These are phyloP conservation scores for Sporothrix globosa DNA, from an alignment of 2,329 filamentous ascomycete genomes.

Conservation along the genomic window DNA sequence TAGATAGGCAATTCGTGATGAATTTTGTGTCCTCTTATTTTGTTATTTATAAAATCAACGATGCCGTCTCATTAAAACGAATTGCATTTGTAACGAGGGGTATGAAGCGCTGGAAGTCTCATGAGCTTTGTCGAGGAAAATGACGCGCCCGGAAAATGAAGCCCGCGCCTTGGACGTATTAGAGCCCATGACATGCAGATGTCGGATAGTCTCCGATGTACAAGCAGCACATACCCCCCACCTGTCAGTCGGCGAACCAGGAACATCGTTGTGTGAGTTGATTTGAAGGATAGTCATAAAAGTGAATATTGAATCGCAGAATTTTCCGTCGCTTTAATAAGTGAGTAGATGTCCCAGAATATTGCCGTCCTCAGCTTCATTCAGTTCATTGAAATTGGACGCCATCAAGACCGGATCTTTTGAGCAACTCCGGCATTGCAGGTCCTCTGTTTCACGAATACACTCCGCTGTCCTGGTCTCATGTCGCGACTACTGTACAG, in stretches of 20 bases:
- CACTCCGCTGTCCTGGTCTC: neutral
- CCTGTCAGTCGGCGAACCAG: neutral
- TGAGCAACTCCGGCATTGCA: neutral
- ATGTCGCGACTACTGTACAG: neutral
- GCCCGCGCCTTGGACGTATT: conserved; percentile 16
- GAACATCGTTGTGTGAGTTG: neutral
- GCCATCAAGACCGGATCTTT: neutral
- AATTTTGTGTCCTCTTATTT: neutral
- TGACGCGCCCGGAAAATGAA: conserved; percentile 22
- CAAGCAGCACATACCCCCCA: neutral
- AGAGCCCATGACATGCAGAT: conserved; percentile 11
- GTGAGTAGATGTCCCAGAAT: neutral
- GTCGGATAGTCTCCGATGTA: neutral
- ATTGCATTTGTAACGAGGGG: neutral
- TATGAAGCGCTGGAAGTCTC: neutral
- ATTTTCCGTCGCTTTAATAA: neutral
- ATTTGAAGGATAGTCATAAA: neutral
- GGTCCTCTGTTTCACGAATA: neutral
- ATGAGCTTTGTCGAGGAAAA: conserved; percentile 5
- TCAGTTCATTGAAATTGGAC: neutral
- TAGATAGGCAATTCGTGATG: neutral
- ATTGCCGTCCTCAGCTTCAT: neutral
- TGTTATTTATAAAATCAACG: neutral
- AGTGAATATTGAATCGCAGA: neutral
- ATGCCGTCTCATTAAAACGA: neutral